phyloP scores from a whole-genome alignment of 306 rosid genomes.

The Nissolia schottii region DNA sequence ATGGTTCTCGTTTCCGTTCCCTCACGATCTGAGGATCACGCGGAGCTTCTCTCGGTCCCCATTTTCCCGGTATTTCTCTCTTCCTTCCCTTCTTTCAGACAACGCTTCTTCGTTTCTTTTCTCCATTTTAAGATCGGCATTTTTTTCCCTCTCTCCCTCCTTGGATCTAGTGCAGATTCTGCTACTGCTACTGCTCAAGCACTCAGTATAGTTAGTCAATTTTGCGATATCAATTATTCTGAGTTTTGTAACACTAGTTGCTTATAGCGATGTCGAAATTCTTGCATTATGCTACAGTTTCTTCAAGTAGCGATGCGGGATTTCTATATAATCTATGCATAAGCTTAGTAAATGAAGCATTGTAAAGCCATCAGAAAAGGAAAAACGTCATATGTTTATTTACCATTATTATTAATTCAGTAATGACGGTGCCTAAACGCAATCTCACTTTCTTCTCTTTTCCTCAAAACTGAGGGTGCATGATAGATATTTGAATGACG shows the following conservation, averaged over 20 bases:
- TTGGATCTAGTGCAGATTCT: not conserved
- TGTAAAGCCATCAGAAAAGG: not conserved
- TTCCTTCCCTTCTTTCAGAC: not conserved
- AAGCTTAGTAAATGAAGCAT: not conserved
- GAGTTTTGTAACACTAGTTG: not conserved
- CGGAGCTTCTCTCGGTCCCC: too few species aligned
- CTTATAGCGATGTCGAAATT: not conserved
- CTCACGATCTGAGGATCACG: too few species aligned
- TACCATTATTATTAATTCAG: not conserved
- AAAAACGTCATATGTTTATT: not conserved
- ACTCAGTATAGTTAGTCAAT: not conserved
- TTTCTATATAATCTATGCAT: not conserved
- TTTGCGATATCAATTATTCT: not conserved
- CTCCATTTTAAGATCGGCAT: not conserved
- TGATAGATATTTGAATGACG: too few species aligned
- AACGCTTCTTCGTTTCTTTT: too few species aligned
- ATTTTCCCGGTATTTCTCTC: too few species aligned
- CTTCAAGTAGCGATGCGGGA: not conserved
- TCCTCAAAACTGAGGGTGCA: too few species aligned
- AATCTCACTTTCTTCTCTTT: too few species aligned
- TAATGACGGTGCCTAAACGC: not conserved
- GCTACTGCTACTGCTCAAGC: not conserved
- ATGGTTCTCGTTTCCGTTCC: too few species aligned
- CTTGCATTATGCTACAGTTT: not conserved
- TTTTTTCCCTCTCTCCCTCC: too few species aligned